Evolutionary conservation across 163 green algal genomes (phyloP).

Genomic region (Chloromonas sp.): DNA sequence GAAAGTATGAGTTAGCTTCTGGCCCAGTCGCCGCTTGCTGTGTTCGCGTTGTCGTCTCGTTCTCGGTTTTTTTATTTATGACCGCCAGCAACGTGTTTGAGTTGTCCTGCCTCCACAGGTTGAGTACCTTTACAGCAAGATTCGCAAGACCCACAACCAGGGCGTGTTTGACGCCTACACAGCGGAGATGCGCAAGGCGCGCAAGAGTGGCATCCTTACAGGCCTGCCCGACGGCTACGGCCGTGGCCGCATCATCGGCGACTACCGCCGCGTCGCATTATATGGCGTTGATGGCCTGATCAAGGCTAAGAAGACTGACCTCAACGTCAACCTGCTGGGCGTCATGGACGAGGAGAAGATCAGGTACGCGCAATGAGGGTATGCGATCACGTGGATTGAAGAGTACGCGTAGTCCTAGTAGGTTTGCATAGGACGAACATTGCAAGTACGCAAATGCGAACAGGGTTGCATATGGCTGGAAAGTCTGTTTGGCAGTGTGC

Average conservation of each 20-base stretch:
- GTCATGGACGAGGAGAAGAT: conserved; percentile 64
- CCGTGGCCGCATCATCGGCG: conserved; percentile 71
- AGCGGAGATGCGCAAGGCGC: conserved; percentile 57
- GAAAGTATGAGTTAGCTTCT: too few relatives aligned
- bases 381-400: background rate
- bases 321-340: conserved; percentile 47
- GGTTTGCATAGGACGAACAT: too few relatives aligned
- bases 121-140: conserved; percentile 45
- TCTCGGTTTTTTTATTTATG: too few relatives aligned
- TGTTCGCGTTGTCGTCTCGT: too few relatives aligned
- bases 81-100: too few relatives aligned
- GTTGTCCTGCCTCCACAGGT: conserved; percentile 5
- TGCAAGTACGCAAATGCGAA: too few relatives aligned
- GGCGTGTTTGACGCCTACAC: conserved; percentile 70
- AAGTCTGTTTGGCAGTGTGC: too few relatives aligned
- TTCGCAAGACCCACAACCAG: conserved; percentile 68
- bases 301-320: conserved; percentile 55
- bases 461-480: too few relatives aligned
- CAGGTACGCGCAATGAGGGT: conserved; percentile 1
- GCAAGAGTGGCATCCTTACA: conserved; percentile 62
- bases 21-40: too few relatives aligned
- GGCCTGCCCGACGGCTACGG: conserved; percentile 71
- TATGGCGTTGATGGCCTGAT: conserved; percentile 67
- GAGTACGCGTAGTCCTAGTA: too few relatives aligned
- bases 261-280: conserved; percentile 68